phyloP scores from a whole-genome alignment of 768 basidiomycete genomes.

The Daedaleopsis sinensis region DNA sequence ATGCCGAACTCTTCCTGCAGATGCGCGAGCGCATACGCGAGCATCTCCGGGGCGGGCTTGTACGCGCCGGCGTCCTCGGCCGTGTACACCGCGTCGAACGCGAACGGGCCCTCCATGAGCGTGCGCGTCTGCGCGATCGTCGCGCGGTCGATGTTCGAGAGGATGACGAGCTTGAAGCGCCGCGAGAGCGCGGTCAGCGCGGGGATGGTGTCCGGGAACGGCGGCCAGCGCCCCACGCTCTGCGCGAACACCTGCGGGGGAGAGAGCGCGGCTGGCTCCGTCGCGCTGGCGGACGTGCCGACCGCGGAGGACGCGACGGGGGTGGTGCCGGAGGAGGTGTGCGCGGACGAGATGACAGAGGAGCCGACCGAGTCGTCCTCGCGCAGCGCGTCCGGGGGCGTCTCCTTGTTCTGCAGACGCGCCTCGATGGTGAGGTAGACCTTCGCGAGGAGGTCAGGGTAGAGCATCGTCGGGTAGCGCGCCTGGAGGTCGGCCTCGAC shows the following conservation, averaged over 20 bases:
- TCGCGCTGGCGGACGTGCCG: constrained; percentile 15
- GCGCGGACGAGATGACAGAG: constrained; percentile 22
- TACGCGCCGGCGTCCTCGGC: constrained; percentile 76
- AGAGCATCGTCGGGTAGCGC: constrained; percentile 60
- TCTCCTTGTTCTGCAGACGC: constrained; percentile 30
- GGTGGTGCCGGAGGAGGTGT: background rate
- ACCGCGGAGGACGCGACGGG: constrained; percentile 10
- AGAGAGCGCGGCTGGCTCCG: background rate
- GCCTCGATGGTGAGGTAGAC: constrained; percentile 37
- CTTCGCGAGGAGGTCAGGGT: constrained; percentile 58
- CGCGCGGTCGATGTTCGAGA: constrained; percentile 73
- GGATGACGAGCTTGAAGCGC: constrained; percentile 69
- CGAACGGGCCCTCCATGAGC: constrained; percentile 50
- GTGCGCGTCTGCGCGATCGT: constrained; percentile 65
- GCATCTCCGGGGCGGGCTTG: constrained; percentile 65
- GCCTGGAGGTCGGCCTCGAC: constrained; percentile 61
- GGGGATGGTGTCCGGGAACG: constrained; percentile 66
- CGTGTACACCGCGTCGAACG: constrained; percentile 68
- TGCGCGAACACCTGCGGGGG: constrained; percentile 55
- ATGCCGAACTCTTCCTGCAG: constrained; percentile 33
- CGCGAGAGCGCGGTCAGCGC: constrained; percentile 63
- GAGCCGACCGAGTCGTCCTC: constrained; percentile 37
- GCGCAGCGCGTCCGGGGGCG: constrained; percentile 13
- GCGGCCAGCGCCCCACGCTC: constrained; percentile 63
- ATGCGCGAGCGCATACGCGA: constrained; percentile 50